These are phyloP conservation scores for Yarrowia sp. DNA, from an alignment of 805 yeast genomes.

Conservation along the genomic window DNA sequence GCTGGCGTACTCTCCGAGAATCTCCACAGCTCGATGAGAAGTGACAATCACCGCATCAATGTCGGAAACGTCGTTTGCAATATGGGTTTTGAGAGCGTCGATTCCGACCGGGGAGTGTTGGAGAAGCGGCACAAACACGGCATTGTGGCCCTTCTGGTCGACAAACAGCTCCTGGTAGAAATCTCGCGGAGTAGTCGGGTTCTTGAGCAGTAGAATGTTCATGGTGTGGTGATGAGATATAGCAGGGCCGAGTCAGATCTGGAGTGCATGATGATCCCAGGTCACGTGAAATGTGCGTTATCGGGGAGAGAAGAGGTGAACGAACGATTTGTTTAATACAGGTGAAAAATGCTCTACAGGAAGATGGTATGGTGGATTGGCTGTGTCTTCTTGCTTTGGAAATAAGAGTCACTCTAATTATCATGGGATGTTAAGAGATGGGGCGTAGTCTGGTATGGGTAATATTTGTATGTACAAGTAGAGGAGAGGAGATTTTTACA, in stretches of 20 bases:
- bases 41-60: constrained; percentile 68
- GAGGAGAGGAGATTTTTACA: too few species aligned
- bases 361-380: too few species aligned
- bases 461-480: too few species aligned
- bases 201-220: constrained; percentile 57
- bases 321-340: too few species aligned
- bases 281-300: constrained; percentile 4
- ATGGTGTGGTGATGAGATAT: not conserved
- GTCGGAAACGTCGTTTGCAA: constrained; percentile 44
- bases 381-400: too few species aligned
- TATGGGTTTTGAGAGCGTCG: constrained; percentile 46
- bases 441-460: too few species aligned
- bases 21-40: constrained; percentile 89
- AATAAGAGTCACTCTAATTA: too few species aligned
- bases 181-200: constrained; percentile 65
- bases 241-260: constrained; percentile 8
- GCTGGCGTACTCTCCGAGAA: constrained; percentile 35
- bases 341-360: too few species aligned
- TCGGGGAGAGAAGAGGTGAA: not conserved
- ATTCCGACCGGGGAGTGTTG: constrained; percentile 59
- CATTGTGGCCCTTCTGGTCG: constrained; percentile 40
- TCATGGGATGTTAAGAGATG: too few species aligned
- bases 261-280: constrained; percentile 1
- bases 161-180: constrained; percentile 54
- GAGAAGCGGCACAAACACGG: constrained; percentile 70